Evolutionary conservation across 2,329 filamentous ascomycete species (phyloP), one percentile per base, ranked within the genome.

Genomic region (Zopfia rhizophila): DNA sequence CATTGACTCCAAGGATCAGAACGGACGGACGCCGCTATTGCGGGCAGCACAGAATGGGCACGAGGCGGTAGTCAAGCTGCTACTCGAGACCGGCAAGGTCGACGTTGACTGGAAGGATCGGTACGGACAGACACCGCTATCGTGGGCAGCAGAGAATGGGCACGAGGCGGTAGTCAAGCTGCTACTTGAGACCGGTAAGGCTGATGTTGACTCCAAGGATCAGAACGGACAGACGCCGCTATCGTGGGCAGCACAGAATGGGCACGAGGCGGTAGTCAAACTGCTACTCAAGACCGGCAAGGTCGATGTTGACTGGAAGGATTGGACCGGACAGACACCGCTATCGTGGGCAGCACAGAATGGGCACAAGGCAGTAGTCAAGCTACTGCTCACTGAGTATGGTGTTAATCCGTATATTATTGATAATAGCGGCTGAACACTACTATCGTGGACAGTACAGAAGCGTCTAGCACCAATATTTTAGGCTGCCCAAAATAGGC

Each of bases 191-290:
- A 42, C 21, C 16, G 43, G 42, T 31, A 47, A 43, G 17, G 42
- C 45, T 11, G 41, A 55, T 19, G 18, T 39, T 7, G n/a, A 51
- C 32, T 43, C 37, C 16, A 41, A 45, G 27, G 49, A 53, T 28
- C 25, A 13, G 22, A 7, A 25, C 13, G 45, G 40, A 18, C 4
- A 19, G 19, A 45, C 49, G 30, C 49, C 49, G 17, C 31, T 48
- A 17, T 33, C 7, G 17, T 45, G 37, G 44, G 45, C 49, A 12
- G 33, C 39, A 21, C 8, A 19, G 18, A 25, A 25, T 12, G 42
- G 42, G 10, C 4, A 46, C 18, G 35, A 46, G 21, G 27, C 23
- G 5, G 22, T 46, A 3, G 42, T 32, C n/a, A 28, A 4, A 10
- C 13, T 46, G 14, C 25, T 46, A 18, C 42, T 46, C 28, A 19